Conservation (phyloP, 2,329 filamentous ascomycete genomes). For the Diaporthe australafricana region DNA sequence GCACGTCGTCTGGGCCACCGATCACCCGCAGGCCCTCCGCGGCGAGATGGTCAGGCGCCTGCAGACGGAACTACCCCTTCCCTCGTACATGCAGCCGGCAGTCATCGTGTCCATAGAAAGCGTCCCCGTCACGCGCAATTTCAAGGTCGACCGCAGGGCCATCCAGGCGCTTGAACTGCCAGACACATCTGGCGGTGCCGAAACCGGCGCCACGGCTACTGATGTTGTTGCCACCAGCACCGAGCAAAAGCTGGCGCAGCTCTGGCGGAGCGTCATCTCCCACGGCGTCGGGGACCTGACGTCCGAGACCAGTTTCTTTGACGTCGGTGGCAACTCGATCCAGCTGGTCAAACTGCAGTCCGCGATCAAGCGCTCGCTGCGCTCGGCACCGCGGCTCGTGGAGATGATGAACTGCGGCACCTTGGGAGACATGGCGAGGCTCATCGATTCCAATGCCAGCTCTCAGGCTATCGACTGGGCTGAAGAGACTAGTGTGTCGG, state of each 20-base stretch:
- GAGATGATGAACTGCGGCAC: constrained; percentile 52
- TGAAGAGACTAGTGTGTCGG: background rate
- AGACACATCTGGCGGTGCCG: too few species aligned
- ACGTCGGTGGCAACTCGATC: constrained; percentile 54
- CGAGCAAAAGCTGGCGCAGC: background rate
- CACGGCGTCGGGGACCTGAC: constrained; percentile 35
- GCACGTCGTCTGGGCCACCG: background rate
- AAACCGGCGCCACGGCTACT: too few species aligned
- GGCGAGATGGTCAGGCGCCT: constrained; percentile 31
- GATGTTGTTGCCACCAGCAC: too few species aligned
- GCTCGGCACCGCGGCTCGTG: constrained; percentile 44
- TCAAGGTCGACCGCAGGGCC: constrained; percentile 48
- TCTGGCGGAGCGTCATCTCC: constrained; percentile 42
- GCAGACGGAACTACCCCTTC: background rate
- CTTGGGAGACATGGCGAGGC: constrained; percentile 51
- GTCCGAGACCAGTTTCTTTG: constrained; percentile 53
- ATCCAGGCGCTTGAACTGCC: constrained; percentile 42
- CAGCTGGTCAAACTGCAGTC: constrained; percentile 51
- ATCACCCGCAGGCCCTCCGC: background rate
- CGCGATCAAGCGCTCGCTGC: constrained; percentile 47
- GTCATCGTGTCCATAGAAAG: background rate
- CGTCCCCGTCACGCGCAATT: constrained; percentile 46
- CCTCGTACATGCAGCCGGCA: background rate
- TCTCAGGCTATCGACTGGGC: background rate
- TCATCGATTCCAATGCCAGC: constrained; percentile 38